Percentiles rank a stretch among this genome's conserved stretches.
Conservation (phyloP, 495 filamentous ascomycete genomes). For the Penicillium herquei region DNA sequence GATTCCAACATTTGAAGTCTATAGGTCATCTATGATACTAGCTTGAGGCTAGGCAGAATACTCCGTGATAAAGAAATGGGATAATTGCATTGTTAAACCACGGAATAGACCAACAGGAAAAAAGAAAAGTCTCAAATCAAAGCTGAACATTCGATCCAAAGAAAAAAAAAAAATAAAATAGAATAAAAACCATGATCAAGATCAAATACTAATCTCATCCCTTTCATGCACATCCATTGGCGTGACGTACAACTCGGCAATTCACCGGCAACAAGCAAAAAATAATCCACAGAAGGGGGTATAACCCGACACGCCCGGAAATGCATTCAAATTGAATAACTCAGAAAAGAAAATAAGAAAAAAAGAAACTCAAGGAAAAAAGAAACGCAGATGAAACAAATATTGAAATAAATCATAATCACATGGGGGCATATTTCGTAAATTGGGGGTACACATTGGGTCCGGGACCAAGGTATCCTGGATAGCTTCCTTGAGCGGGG, state of each 20-base stretch:
- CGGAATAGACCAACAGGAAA: background rate
- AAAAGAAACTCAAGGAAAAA: background rate
- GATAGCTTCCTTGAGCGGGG: slow-evolving; percentile 15
- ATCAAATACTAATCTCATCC: slow-evolving; percentile 6
- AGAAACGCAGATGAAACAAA: background rate
- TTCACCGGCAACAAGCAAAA: slow-evolving; percentile 9
- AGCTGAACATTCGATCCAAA: background rate
- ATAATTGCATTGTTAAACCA: background rate
- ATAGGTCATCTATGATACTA: too few relatives aligned
- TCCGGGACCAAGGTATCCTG: slow-evolving; percentile 18
- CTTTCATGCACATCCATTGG: slow-evolving; percentile 14
- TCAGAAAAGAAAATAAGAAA: slow-evolving; percentile 2
- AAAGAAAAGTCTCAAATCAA: slow-evolving; percentile 3
- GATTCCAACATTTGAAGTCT: background rate
- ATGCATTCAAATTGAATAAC: slow-evolving; percentile 7
- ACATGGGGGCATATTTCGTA: slow-evolving; percentile 24
- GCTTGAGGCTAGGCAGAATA: too few relatives aligned
- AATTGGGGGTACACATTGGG: slow-evolving; percentile 15
- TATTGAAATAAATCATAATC: slow-evolving; percentile 12
- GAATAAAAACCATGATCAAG: background rate
- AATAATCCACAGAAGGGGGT: slow-evolving; percentile 10
- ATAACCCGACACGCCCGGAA: slow-evolving; percentile 14
- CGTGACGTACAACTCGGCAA: slow-evolving; percentile 13
- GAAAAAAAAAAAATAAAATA: slow-evolving; percentile 10
- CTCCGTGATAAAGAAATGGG: too few relatives aligned